phyloP scores from a whole-genome alignment of 2,329 filamentous ascomycete genomes.

The Raffaelea deltoideospora region DNA sequence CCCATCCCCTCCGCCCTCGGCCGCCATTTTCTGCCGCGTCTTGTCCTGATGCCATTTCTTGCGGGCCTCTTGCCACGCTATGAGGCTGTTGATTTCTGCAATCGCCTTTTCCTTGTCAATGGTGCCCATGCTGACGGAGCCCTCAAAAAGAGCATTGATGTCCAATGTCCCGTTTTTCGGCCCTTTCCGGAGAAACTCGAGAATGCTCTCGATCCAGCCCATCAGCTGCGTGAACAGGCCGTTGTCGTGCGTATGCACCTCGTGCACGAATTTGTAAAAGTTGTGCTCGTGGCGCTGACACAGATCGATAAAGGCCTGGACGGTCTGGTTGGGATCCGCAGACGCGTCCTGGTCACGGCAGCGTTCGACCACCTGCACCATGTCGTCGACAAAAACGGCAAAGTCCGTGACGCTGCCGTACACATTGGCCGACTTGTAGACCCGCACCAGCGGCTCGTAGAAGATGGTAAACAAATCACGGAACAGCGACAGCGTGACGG shows the following conservation, averaged over 20 bases:
- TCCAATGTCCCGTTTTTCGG: slow-evolving; percentile 77
- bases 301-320: slow-evolving; percentile 94
- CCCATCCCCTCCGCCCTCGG: slow-evolving; percentile 37
- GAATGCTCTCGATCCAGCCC: slow-evolving; percentile 91
- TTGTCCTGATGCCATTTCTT: slow-evolving; percentile 99
- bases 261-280: slow-evolving; percentile 98
- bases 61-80: slow-evolving; percentile 84
- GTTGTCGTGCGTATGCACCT: slow-evolving; percentile 93
- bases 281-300: slow-evolving; percentile 91
- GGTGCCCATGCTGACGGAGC: slow-evolving; percentile 49
- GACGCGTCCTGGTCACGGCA: slow-evolving; percentile 65
- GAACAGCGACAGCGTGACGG: slow-evolving; percentile 92
- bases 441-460: slow-evolving; percentile 89
- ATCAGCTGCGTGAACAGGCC: slow-evolving; percentile 92
- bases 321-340: slow-evolving; percentile 93
- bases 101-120: slow-evolving; percentile 62
- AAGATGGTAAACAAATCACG: slow-evolving; percentile 96
- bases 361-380: slow-evolving; percentile 58
- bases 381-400: slow-evolving; percentile 80
- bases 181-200: slow-evolving; percentile 81
- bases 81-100: slow-evolving; percentile 68
- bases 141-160: slow-evolving; percentile 85
- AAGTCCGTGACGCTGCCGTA: slow-evolving; percentile 97
- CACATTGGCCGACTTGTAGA: slow-evolving; percentile 97
- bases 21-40: slow-evolving; percentile 97